phyloP scores from a whole-genome alignment of 1,139 yeast species.

The Sugiyamaella xylanicola region DNA sequence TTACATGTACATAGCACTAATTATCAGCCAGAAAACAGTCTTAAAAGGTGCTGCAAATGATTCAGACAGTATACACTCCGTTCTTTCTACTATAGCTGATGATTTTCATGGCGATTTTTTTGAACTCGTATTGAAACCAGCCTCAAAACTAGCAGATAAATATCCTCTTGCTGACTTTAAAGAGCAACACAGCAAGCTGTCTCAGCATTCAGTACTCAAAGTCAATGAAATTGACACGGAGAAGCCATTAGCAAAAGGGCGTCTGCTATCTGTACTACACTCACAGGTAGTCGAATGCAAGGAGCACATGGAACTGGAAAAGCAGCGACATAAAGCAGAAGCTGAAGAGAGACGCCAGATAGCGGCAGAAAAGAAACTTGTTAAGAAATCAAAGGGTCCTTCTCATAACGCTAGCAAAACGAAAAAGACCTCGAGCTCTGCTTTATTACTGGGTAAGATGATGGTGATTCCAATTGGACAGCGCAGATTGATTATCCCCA shows the following conservation, averaged over 20 bases:
- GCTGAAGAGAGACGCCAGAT: slow-evolving; percentile 12
- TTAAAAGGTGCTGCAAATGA: slow-evolving; percentile 43
- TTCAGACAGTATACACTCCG: slow-evolving; percentile 38
- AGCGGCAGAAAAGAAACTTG: slow-evolving; percentile 9
- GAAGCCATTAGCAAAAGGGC: neutral
- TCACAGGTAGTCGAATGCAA: slow-evolving; percentile 20
- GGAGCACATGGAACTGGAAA: slow-evolving; percentile 19
- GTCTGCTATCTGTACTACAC: slow-evolving; percentile 12
- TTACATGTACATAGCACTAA: slow-evolving; percentile 60
- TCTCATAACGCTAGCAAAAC: neutral
- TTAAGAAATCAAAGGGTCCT: neutral
- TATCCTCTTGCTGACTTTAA: slow-evolving; percentile 31
- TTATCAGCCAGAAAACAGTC: slow-evolving; percentile 48
- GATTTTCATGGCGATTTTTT: slow-evolving; percentile 27
- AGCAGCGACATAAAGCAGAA: neutral
- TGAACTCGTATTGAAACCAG: slow-evolving; percentile 26
- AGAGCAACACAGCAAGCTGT: slow-evolving; percentile 31
- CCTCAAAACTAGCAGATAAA: slow-evolving; percentile 28
- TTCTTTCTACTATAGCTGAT: slow-evolving; percentile 34
- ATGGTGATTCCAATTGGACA: slow-evolving; percentile 13
- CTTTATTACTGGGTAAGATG: slow-evolving; percentile 3
- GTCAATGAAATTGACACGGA: slow-evolving; percentile 16
- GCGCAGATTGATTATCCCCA: slow-evolving; percentile 15
- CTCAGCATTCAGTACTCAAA: slow-evolving; percentile 38
- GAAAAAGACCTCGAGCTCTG: neutral